Evolutionary conservation across 1,284 basidiomycete species (phyloP).

Genomic region (Cryptococcus sp.): DNA sequence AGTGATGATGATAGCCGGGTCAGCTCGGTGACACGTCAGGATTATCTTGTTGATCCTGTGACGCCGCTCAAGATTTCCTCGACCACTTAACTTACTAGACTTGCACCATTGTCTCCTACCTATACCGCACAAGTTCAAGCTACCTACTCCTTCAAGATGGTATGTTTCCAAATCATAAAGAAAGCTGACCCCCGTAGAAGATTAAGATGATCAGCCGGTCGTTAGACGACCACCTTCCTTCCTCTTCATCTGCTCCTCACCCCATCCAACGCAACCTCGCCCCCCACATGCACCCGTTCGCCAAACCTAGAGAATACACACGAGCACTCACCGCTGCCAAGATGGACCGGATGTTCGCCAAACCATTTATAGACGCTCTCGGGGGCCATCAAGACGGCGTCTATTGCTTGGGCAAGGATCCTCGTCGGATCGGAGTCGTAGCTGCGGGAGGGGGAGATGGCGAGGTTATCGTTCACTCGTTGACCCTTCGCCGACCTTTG

Average conservation of each 20-base stretch:
- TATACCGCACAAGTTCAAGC: no score
- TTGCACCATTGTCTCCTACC: conserved; percentile 3
- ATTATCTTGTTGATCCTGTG: no score
- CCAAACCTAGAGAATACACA: conserved; percentile 85
- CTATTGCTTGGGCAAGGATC: conserved; percentile 75
- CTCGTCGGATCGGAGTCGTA: conserved; percentile 69
- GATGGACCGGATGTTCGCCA: conserved; percentile 94
- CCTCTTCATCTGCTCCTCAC: conserved; percentile 45
- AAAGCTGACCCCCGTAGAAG: conserved; percentile 34
- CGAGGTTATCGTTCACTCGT: conserved; percentile 84
- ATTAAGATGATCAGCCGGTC: conserved; percentile 48
- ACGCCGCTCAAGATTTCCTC: neutral
- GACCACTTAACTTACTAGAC: no score
- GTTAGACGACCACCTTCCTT: conserved; percentile 47
- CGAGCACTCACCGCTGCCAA: conserved; percentile 93
- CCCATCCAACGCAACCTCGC: conserved; percentile 89
- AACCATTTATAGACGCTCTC: conserved; percentile 84
- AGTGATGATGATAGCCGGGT: no score
- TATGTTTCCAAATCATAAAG: no score
- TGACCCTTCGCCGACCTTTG: conserved; percentile 63
- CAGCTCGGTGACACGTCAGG: no score
- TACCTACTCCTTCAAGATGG: no score
- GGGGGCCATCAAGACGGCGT: conserved; percentile 97
- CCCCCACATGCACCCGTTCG: conserved; percentile 89
- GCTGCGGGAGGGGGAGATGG: conserved; percentile 95